Base-by-base conservation (phyloP, 805 yeast species). In the Candida ficus region DNA sequence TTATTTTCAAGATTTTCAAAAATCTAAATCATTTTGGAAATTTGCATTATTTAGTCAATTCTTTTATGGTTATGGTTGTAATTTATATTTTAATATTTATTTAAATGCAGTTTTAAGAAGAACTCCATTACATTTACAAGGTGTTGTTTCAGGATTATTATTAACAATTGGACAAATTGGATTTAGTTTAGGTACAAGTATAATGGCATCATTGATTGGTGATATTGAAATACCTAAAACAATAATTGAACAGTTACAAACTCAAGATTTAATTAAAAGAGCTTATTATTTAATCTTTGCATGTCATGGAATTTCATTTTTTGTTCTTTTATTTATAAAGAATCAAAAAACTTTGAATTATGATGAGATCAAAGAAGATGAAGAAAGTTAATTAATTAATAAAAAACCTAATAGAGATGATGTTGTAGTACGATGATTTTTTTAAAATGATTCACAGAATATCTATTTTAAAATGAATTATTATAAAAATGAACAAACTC, bases 91-190 rank as follows among this genome's bases (percentile, higher is more conserved):
- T 47, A 54, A 64, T 21, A 56, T 64, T 4, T 67, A 60, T 37
- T 39, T 60, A 29, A 61, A 55, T 25, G 54, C 61, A 4, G 48
- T 66, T 8, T 51, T 57, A 43, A 33, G 54, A 32, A 36, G 57
- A 17, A 60, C 71, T 8, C 73, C 75, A 0, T 33, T 49, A 5
- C 62, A 64, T 37, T 43, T 64, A 13, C 71, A 67, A 38, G 73
- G 70, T 14, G 60, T 63, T 22, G 66, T 67, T 3, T 42, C 63
- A 7, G 73, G 68, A 1, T 45, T 67, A 7, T 52, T 58, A 27
- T 64, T 58, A 42, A 64, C 71, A 1, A 42, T 53, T 12, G 61
- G 60, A 1, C 72, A 67, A 47, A 41, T 66, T 21, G 66, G 64
- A 1, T 41, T 52, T 19, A 49, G 63, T 34, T 25, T 64, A n/a